These are phyloP conservation scores for Aspergillus cejpii DNA, from an alignment of 2,329 filamentous ascomycete species.

Conservation along the genomic window DNA sequence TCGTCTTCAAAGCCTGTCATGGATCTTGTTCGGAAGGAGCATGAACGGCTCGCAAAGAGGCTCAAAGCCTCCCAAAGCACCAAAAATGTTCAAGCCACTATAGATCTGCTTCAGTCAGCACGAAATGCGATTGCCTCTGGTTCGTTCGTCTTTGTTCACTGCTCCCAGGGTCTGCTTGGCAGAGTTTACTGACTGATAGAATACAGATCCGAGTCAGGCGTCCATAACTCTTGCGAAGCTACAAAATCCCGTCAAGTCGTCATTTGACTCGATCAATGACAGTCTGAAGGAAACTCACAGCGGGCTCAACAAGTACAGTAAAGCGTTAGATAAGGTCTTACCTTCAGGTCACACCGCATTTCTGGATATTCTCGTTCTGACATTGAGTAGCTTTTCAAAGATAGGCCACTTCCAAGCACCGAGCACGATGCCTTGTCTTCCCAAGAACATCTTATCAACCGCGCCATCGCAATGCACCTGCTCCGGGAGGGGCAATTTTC, in stretches of 20 bases:
- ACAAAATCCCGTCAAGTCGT: constrained; percentile 75
- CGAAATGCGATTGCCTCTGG: constrained; percentile 66
- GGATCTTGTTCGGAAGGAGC: constrained; percentile 65
- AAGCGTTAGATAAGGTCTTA: constrained; percentile 69
- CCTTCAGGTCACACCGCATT: neutral
- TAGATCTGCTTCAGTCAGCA: constrained; percentile 67
- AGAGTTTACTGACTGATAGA: constrained; percentile 5
- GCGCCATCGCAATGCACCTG: constrained; percentile 93
- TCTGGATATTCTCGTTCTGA: neutral
- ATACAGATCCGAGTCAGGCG: constrained; percentile 59
- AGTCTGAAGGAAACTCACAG: constrained; percentile 78
- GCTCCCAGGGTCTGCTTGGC: constrained; percentile 8
- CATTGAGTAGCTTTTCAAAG: constrained; percentile 54
- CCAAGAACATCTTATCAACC: constrained; percentile 72
- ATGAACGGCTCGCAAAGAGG: constrained; percentile 63
- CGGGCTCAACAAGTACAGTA: constrained; percentile 75
- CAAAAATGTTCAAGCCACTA: constrained; percentile 72
- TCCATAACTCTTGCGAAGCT: constrained; percentile 72
- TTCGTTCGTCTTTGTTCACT: constrained; percentile 34
- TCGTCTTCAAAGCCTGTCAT: constrained; percentile 34
- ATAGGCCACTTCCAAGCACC: constrained; percentile 62
- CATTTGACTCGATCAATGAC: constrained; percentile 72
- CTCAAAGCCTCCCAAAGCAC: constrained; percentile 65
- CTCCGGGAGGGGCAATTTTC: constrained; percentile 88
- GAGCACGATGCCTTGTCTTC: constrained; percentile 74